Conservation (phyloP, 2,329 filamentous ascomycete genomes). For the Cladosporium austrohemisphaericum region DNA sequence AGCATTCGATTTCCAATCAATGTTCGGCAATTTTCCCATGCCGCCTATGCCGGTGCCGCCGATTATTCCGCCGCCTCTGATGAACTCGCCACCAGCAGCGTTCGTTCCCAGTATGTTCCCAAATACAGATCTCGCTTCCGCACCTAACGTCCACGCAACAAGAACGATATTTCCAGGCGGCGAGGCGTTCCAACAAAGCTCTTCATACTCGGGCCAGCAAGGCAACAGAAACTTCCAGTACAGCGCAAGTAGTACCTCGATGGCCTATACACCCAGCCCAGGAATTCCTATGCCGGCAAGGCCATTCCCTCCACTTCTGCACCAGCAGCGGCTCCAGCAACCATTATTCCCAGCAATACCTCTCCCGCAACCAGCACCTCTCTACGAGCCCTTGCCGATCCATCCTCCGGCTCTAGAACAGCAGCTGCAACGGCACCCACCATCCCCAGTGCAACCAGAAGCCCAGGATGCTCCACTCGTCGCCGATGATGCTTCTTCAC, state of each 20-base stretch:
- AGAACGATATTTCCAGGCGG: conserved; percentile 14
- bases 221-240: conserved; percentile 12
- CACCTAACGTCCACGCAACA: neutral
- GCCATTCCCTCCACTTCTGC: too few species aligned
- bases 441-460: too few species aligned
- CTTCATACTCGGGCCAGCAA: conserved; percentile 9
- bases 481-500: too few species aligned
- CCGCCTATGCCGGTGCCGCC: neutral
- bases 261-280: neutral
- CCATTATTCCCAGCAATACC: neutral
- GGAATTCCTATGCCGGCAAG: neutral
- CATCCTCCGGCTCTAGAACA: too few species aligned
- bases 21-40: neutral
- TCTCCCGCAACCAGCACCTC: neutral
- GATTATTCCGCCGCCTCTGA: neutral
- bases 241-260: conserved; percentile 11
- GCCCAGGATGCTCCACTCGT: too few species aligned
- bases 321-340: neutral
- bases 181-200: conserved; percentile 8
- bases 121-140: neutral
- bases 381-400: too few species aligned
- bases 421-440: neutral
- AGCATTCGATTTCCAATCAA: neutral
- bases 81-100: neutral
- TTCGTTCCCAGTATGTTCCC: neutral